Evolutionary conservation across 441 rosid species (phyloP).

Genomic region (Viola pubescens): DNA sequence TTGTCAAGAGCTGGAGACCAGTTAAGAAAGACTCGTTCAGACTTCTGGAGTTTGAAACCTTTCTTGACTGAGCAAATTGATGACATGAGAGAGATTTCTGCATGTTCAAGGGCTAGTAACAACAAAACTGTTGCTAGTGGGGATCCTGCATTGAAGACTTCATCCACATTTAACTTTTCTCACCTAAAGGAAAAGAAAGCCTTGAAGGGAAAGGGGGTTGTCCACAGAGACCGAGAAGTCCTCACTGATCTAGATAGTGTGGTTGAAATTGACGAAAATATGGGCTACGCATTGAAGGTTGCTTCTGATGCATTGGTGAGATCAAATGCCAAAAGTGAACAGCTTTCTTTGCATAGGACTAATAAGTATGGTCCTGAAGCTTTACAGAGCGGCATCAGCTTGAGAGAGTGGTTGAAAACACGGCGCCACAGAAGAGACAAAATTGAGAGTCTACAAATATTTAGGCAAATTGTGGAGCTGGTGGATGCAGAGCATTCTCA

Average conservation of each 20-base stretch:
- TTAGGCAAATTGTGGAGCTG: slow-evolving; percentile 66
- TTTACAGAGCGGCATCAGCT: slow-evolving; percentile 33
- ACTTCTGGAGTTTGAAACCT: slow-evolving; percentile 1
- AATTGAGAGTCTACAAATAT: slow-evolving; percentile 35
- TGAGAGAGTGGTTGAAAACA: slow-evolving; percentile 57
- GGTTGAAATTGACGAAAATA: slow-evolving; percentile 26
- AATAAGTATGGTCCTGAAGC: slow-evolving; percentile 26
- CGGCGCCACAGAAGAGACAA: slow-evolving; percentile 36
- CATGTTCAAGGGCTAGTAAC: neutral
- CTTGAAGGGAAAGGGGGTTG: slow-evolving; percentile 41
- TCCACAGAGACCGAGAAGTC: slow-evolving; percentile 25
- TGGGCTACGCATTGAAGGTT: slow-evolving; percentile 22
- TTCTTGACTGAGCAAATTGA: neutral
- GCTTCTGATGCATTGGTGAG: slow-evolving; percentile 28
- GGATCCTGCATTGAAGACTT: slow-evolving; percentile 25
- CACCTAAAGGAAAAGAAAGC: slow-evolving; percentile 33
- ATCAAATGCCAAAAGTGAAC: slow-evolving; percentile 22
- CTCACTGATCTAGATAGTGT: slow-evolving; percentile 19
- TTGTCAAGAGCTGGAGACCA: slow-evolving; percentile 5
- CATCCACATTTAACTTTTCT: slow-evolving; percentile 31
- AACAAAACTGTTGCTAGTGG: slow-evolving; percentile 16
- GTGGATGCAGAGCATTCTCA: slow-evolving; percentile 61
- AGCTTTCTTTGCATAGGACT: slow-evolving; percentile 21
- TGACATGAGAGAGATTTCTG: neutral
- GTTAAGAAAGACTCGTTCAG: neutral